phyloP scores from a whole-genome alignment of 2,329 filamentous ascomycete genomes.

The Claviceps sp. region DNA sequence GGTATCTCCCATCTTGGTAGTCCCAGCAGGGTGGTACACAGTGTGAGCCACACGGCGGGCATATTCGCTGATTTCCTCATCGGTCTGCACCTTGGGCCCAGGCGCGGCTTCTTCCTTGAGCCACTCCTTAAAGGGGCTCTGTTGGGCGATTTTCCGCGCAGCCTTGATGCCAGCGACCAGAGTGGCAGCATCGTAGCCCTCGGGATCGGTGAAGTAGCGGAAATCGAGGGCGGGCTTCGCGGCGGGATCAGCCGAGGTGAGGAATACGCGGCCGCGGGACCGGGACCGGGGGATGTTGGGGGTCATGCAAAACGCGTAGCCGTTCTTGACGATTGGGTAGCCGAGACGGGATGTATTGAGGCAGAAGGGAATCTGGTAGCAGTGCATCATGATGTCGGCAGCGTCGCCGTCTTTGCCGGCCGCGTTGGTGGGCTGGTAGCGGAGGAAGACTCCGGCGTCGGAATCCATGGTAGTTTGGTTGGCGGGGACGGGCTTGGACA shows the following conservation, averaged over 20 bases:
- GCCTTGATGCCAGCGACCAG: slow-evolving; percentile 66
- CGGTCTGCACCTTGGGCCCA: slow-evolving; percentile 57
- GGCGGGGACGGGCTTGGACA: slow-evolving; percentile 59
- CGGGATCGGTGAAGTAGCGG: slow-evolving; percentile 77
- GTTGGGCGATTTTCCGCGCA: slow-evolving; percentile 61
- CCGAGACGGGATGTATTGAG: slow-evolving; percentile 74
- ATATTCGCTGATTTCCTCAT: slow-evolving; percentile 73
- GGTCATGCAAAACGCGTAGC: slow-evolving; percentile 85
- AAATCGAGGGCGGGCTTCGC: slow-evolving; percentile 79
- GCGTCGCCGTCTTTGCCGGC: slow-evolving; percentile 55
- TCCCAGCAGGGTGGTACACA: slow-evolving; percentile 81
- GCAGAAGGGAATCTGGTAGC: slow-evolving; percentile 88
- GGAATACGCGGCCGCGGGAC: slow-evolving; percentile 63
- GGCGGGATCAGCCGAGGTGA: slow-evolving; percentile 59
- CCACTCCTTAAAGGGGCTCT: slow-evolving; percentile 70
- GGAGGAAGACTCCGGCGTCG: slow-evolving; percentile 78
- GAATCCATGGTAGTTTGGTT: slow-evolving; percentile 88
- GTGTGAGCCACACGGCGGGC: slow-evolving; percentile 72
- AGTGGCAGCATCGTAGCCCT: slow-evolving; percentile 73
- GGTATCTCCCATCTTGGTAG: slow-evolving; percentile 78
- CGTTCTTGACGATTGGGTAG: slow-evolving; percentile 48
- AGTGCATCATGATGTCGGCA: slow-evolving; percentile 90
- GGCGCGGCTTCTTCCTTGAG: slow-evolving; percentile 73
- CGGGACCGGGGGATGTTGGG: slow-evolving; percentile 79
- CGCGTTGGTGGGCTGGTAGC: slow-evolving; percentile 60